Evolutionary conservation across 306 rosid genomes (phyloP).

Genomic region (Carpinus fangiana): DNA sequence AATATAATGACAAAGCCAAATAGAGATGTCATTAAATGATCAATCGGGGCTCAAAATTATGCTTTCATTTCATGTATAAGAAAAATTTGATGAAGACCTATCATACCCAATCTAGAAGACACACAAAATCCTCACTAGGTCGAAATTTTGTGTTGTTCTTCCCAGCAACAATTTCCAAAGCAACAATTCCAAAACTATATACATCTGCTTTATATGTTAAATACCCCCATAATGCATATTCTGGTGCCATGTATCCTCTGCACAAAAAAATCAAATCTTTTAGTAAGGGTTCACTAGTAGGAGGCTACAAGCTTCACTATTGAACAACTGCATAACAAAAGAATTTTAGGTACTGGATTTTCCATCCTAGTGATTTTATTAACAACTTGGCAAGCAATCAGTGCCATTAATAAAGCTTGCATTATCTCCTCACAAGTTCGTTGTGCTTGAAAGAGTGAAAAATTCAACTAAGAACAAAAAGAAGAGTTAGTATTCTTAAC

Average conservation of each 20-base stretch:
- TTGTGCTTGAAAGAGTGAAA: no score
- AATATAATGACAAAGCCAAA: neutral
- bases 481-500: no score
- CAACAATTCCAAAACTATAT: constrained; percentile 63
- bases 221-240: constrained; percentile 72
- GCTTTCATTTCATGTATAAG: neutral
- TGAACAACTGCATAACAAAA: no score
- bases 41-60: neutral
- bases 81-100: neutral
- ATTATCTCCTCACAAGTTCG: neutral
- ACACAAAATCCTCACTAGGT: constrained; percentile 48
- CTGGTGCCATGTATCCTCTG: constrained; percentile 84
- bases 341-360: neutral
- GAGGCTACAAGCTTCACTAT: no score
- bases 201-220: constrained; percentile 62
- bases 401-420: no score
- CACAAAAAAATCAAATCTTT: constrained; percentile 4
- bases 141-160: constrained; percentile 39
- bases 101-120: constrained; percentile 68
- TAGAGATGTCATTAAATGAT: neutral
- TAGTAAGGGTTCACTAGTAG: neutral
- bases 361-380: neutral
- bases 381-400: no score
- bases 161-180: constrained; percentile 57
- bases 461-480: no score